A percentile compares a stretch with the other conserved stretches of the same genome.
phyloP scores from a whole-genome alignment of 1,284 basidiomycete species.

The Irpex lacteus region DNA sequence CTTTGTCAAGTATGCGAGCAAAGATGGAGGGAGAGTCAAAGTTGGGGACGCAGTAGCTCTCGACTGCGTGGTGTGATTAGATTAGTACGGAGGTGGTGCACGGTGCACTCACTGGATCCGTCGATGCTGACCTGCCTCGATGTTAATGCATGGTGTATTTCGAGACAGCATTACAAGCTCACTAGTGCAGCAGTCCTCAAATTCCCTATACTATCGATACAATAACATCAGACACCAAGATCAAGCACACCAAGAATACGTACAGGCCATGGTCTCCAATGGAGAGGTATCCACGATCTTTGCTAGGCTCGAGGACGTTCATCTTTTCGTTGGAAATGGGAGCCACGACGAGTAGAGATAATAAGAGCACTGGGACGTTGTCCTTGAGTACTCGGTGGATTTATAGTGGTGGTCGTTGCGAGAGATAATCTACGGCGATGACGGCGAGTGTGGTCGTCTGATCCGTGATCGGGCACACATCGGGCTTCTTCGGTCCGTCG shows the following conservation, averaged over 20 bases:
- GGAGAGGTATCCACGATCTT: constrained; percentile 53
- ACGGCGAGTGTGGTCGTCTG: too few species aligned
- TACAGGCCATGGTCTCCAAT: constrained; percentile 74
- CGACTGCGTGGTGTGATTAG: constrained; percentile 44
- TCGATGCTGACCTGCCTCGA: constrained; percentile 61
- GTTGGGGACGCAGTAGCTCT: constrained; percentile 88
- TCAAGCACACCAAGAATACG: constrained; percentile 21
- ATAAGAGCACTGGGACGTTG: neutral
- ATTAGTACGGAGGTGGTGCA: constrained; percentile 1
- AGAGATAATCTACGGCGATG: too few species aligned
- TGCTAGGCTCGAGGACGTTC: constrained; percentile 32
- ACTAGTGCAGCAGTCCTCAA: constrained; percentile 77
- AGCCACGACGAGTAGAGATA: neutral
- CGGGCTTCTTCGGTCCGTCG: too few species aligned
- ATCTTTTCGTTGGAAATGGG: constrained; percentile 19
- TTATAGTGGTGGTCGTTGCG: neutral
- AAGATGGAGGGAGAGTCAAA: constrained; percentile 93
- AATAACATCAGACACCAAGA: neutral
- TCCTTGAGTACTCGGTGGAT: neutral
- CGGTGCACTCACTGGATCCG: constrained; percentile 60
- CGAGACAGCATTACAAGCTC: constrained; percentile 18
- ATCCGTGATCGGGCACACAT: too few species aligned
- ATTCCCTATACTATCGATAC: constrained; percentile 65
- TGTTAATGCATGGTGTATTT: neutral
- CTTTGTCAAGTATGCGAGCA: constrained; percentile 81